Evolutionary conservation across 129 eudicot genomes (phyloP).

Genomic region (Chrysanthemum lavandulifolium): DNA sequence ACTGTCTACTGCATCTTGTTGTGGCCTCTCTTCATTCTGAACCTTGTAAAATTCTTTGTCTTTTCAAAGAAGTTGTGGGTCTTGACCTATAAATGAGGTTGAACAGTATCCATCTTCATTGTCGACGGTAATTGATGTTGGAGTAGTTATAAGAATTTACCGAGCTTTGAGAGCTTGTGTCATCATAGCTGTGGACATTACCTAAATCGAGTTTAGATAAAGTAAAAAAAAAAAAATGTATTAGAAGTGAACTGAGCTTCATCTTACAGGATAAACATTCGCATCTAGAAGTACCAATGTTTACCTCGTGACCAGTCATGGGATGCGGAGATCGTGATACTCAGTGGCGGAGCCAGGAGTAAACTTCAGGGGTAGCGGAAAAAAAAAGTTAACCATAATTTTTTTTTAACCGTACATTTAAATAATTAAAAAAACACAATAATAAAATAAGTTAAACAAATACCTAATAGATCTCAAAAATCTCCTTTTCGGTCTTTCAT

Average conservation of each 20-base stretch:
- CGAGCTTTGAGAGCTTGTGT: slow-evolving; percentile 62
- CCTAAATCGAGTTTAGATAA: slow-evolving; percentile 37
- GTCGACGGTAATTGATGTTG: slow-evolving; percentile 42
- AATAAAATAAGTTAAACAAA: no score
- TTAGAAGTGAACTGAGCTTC: not conserved
- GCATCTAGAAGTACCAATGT: not conserved
- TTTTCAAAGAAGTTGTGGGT: slow-evolving; percentile 17
- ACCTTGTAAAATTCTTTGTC: slow-evolving; percentile 36
- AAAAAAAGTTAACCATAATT: no score
- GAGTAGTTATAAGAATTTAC: slow-evolving; percentile 47
- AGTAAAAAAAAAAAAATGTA: not conserved
- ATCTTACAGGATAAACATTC: not conserved
- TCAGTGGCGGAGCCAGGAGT: no score
- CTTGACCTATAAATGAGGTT: slow-evolving; percentile 26
- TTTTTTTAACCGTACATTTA: no score
- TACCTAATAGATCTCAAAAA: no score
- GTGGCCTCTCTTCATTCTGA: slow-evolving; percentile 33
- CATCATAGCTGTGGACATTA: slow-evolving; percentile 35
- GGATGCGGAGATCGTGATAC: slow-evolving; percentile 11
- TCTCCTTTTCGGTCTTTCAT: no score
- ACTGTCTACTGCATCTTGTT: slow-evolving; percentile 22
- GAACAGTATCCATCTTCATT: slow-evolving; percentile 28
- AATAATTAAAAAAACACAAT: no score
- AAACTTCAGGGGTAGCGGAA: no score
- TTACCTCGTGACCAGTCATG: slow-evolving; percentile 51